Evolutionary conservation across 2,329 filamentous ascomycete species (phyloP).

Genomic region (Xylaria sp.): DNA sequence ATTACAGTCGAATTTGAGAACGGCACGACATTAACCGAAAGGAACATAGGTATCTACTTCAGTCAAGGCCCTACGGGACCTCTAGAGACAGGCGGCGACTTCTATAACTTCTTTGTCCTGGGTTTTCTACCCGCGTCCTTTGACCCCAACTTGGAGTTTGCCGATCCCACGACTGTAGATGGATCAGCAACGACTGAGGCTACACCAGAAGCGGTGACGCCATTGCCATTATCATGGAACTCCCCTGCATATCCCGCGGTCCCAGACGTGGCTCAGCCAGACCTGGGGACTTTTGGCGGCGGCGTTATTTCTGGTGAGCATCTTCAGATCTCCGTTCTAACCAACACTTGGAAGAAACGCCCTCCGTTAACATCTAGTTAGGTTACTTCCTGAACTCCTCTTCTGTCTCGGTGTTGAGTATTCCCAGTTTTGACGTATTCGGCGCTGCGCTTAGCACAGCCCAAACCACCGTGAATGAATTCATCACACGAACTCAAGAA

Average conservation of each 20-base stretch:
- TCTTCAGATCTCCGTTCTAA: not conserved
- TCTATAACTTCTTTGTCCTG: conserved; percentile 57
- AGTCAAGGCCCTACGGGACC: conserved; percentile 42
- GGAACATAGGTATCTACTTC: conserved; percentile 20
- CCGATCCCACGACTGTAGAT: not conserved
- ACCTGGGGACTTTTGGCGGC: conserved; percentile 22
- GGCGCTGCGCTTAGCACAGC: conserved; percentile 46
- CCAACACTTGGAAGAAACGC: not conserved
- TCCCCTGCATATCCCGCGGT: conserved; percentile 32
- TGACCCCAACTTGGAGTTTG: conserved; percentile 2
- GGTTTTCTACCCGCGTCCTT: conserved; percentile 38
- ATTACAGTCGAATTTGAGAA: conserved; percentile 26
- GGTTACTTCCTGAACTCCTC: conserved; percentile 41
- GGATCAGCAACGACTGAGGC: not conserved
- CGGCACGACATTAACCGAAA: conserved; percentile 12
- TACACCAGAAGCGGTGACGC: not conserved
- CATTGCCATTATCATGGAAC: conserved; percentile 14
- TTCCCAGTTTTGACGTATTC: conserved; percentile 51
- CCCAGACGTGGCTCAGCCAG: conserved; percentile 33
- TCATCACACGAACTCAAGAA: conserved; percentile 31
- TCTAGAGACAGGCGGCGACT: conserved; percentile 53
- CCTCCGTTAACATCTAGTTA: not conserved
- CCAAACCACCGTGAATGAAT: conserved; percentile 46
- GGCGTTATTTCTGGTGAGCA: conserved; percentile 32
- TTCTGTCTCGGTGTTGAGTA: conserved; percentile 51